Percentiles rank a stretch among this genome's conserved stretches.
These are phyloP conservation scores for Spathaspora sp. DNA, from an alignment of 1,139 yeast genomes.

Conservation along the genomic window DNA sequence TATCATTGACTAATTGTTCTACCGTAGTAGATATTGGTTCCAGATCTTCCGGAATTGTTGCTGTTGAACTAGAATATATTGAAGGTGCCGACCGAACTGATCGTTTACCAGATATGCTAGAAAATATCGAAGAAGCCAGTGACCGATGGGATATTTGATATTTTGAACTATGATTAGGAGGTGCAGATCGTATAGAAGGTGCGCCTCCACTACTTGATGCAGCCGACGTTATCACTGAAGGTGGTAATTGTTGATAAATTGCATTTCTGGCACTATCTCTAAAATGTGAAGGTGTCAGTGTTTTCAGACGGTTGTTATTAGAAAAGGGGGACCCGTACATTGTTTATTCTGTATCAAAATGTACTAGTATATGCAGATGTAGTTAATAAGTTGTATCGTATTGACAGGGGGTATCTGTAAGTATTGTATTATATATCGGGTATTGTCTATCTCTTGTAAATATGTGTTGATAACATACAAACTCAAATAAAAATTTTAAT, in stretches of 20 bases:
- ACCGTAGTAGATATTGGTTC: slow-evolving; percentile 45
- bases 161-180: slow-evolving; percentile 21
- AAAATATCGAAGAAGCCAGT: slow-evolving; percentile 13
- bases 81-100: slow-evolving; percentile 47
- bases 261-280: slow-evolving; percentile 48
- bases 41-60: slow-evolving; percentile 49
- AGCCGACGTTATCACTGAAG: slow-evolving; percentile 22
- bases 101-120: slow-evolving; percentile 37
- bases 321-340: slow-evolving; percentile 45
- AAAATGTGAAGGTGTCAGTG: slow-evolving; percentile 43
- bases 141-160: slow-evolving; percentile 15
- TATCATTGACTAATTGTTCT: slow-evolving; percentile 46
- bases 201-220: slow-evolving; percentile 18
- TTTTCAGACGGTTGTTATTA: slow-evolving; percentile 27
- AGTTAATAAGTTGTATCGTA: neutral
- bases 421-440: neutral
- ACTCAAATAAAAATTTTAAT: neutral
- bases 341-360: slow-evolving; percentile 11
- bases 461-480: neutral
- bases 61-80: slow-evolving; percentile 42
- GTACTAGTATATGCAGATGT: neutral
- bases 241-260: slow-evolving; percentile 46
- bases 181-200: slow-evolving; percentile 34
- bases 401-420: neutral
- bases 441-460: too few relatives aligned